Percentiles rank a stretch among this genome's conserved stretches.
phyloP scores from a whole-genome alignment of 352 stramenopile genomes.

The Phytopythium boreale region DNA sequence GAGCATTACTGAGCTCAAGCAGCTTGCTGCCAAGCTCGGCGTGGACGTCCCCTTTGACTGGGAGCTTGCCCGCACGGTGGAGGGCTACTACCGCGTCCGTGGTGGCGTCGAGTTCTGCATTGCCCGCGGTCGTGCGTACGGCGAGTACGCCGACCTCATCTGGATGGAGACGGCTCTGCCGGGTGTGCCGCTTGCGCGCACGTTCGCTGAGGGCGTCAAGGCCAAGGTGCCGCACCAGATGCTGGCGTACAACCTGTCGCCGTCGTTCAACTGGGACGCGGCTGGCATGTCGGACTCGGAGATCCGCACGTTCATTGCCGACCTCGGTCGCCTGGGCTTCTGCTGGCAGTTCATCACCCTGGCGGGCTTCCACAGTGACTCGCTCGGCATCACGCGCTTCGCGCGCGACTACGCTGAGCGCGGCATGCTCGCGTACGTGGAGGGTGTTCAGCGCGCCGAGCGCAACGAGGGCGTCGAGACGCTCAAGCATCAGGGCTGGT shows the following conservation, averaged over 20 bases:
- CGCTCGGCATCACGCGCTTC: constrained; percentile 94
- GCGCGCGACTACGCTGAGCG: constrained; percentile 90
- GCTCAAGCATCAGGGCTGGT: constrained; percentile 98
- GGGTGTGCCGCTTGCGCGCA: constrained; percentile 92
- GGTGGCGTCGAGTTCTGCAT: constrained; percentile 97
- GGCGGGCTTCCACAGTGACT: constrained; percentile 97
- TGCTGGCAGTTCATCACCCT: constrained; percentile 99
- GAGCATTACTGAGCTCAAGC: constrained; percentile 73
- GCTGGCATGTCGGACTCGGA: constrained; percentile 94
- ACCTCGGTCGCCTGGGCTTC: constrained; percentile 95
- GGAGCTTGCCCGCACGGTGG: constrained; percentile 94
- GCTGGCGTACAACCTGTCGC: constrained; percentile 98
- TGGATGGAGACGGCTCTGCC: constrained; percentile 98
- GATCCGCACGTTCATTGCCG: constrained; percentile 94
- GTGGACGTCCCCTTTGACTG: constrained; percentile 93
- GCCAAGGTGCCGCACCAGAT: constrained; percentile 93
- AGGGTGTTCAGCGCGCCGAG: constrained; percentile 95
- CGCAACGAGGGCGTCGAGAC: constrained; percentile 93
- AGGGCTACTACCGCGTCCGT: constrained; percentile 97
- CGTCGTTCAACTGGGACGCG: constrained; percentile 99
- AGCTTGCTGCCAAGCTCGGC: constrained; percentile 71
- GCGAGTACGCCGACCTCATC: constrained; percentile 95
- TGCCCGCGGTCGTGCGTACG: constrained; percentile 93
- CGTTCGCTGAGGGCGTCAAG: constrained; percentile 94
- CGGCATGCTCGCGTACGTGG: constrained; percentile 95